Base-by-base conservation (phyloP, 1,139 yeast genomes). In the Kodamaea sp. region DNA sequence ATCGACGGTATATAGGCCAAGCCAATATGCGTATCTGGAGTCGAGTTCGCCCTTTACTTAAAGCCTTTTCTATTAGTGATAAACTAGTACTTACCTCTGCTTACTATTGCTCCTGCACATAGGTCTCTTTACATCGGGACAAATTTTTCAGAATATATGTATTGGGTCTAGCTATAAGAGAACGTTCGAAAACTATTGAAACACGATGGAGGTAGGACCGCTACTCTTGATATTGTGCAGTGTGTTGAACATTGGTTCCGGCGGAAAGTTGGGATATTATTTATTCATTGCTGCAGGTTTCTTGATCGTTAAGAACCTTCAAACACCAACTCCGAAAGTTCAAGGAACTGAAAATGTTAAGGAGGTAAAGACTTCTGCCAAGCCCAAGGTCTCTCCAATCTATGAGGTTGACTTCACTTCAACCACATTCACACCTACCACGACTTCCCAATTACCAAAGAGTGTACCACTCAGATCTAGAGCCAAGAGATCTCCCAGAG, bases 381-480 rank as follows among this genome's bases (percentile, higher is more conserved):
- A 26, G n/a, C 34, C 24, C 13, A 47, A 48, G 25, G 46, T 50
- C 23, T 61, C 69, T 19, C 70, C 71, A 10, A 66, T 71, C 25
- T 63, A 63, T 45, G 75, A 66, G 2, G 62, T 71, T 7, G 77
- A 70, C 44, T 71, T 70, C 50, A 70, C 75, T 4, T 61, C 70
- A 5, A 57, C 70, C 2, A 43, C 59, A 9, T 59, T 54, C 41
- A 50, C 63, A 7, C 61, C 70, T 5, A 32, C 47, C 3, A 39
- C 49, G 5, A 50, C 59, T 14, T 50, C 61, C 4, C 34, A 36
- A n/a, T 48, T 56, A 13, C 60, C 64, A 5, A 37, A 42, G 16
- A 29, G 40, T 4, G 49, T 44, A 15, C 41, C 48, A 7, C 43
- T 47, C 21, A 25, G 52, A 5, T 41, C 51, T 9, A 45, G 51